Percentiles rank a stretch among this genome's conserved stretches.
Evolutionary conservation across 495 filamentous ascomycete species (phyloP).

Genomic region (Arthonia radiata): DNA sequence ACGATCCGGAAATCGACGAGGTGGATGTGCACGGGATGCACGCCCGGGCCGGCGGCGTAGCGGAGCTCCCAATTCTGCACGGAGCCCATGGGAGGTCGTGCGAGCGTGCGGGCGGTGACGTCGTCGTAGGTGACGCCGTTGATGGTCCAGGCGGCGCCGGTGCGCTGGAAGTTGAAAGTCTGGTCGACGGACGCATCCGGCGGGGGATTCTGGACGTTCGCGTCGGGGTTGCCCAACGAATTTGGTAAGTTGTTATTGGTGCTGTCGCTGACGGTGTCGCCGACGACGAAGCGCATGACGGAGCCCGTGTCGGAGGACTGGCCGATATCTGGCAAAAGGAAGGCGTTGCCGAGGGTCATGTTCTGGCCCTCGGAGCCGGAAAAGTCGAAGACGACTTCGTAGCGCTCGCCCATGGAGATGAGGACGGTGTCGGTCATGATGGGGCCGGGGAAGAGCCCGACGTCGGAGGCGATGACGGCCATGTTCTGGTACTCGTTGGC

Average conservation of each 20-base stretch:
- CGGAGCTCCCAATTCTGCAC: conserved; percentile 26
- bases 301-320: conserved; percentile 24
- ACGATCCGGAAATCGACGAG: conserved; percentile 31
- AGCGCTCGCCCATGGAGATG: conserved; percentile 29
- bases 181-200: conserved; percentile 14
- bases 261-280: conserved; percentile 13
- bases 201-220: too few species aligned
- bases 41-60: conserved; percentile 22
- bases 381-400: conserved; percentile 30
- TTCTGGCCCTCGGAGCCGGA: conserved; percentile 20
- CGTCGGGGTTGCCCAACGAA: conserved; percentile 11
- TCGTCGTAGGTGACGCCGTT: conserved; percentile 27
- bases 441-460: conserved; percentile 19
- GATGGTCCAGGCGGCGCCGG: conserved; percentile 20
- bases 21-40: conserved; percentile 32
- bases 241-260: conserved; percentile 12
- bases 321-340: conserved; percentile 17
- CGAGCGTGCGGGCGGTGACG: conserved; percentile 25
- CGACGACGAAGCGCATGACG: conserved; percentile 28
- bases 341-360: conserved; percentile 20
- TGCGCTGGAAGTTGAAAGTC: conserved; percentile 21
- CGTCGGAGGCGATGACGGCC: conserved; percentile 26
- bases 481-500: conserved; percentile 9
- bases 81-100: conserved; percentile 20
- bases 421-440: conserved; percentile 13